Conservation (phyloP, 768 basidiomycete genomes). For the Suillus subalutaceus region DNA sequence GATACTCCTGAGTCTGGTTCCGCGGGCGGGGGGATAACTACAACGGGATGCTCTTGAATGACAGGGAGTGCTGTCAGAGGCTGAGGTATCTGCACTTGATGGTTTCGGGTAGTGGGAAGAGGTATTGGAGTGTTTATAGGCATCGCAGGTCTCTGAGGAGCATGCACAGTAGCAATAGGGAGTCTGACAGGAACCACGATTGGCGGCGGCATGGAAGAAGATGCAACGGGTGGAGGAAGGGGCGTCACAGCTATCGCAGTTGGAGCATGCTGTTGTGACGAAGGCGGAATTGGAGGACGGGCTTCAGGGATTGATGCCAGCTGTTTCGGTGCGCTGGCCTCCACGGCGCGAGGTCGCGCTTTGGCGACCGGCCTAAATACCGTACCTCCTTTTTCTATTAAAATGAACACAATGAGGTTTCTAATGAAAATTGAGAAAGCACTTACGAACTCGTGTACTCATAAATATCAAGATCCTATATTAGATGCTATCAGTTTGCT, state of each 20-base stretch:
- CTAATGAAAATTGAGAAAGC: constrained; percentile 2
- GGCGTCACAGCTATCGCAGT: background rate
- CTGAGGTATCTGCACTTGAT: constrained; percentile 2
- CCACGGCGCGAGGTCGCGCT: constrained; percentile 47
- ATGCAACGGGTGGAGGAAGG: background rate
- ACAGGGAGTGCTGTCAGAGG: background rate
- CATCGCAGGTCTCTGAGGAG: constrained; percentile 8
- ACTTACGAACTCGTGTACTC: constrained; percentile 66
- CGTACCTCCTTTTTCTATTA: constrained; percentile 69
- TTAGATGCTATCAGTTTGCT: constrained; percentile 2
- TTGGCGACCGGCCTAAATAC: constrained; percentile 72
- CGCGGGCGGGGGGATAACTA: background rate
- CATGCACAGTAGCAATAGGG: constrained; percentile 10
- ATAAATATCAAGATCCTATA: constrained; percentile 23
- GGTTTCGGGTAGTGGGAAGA: constrained; percentile 22
- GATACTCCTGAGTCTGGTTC: constrained; percentile 14
- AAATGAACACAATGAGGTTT: constrained; percentile 13
- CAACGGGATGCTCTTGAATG: background rate
- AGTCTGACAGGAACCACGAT: constrained; percentile 13
- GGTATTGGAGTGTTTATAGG: constrained; percentile 22
- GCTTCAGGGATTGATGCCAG: constrained; percentile 13
- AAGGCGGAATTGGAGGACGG: constrained; percentile 7
- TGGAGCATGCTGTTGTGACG: constrained; percentile 7
- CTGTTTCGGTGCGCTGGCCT: constrained; percentile 22
- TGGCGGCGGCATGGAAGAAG: constrained; percentile 9